Percentiles rank a stretch among this genome's conserved stretches.
phyloP scores from a whole-genome alignment of 2,329 filamentous ascomycete genomes.

The Phyllosticta capitalensis region DNA sequence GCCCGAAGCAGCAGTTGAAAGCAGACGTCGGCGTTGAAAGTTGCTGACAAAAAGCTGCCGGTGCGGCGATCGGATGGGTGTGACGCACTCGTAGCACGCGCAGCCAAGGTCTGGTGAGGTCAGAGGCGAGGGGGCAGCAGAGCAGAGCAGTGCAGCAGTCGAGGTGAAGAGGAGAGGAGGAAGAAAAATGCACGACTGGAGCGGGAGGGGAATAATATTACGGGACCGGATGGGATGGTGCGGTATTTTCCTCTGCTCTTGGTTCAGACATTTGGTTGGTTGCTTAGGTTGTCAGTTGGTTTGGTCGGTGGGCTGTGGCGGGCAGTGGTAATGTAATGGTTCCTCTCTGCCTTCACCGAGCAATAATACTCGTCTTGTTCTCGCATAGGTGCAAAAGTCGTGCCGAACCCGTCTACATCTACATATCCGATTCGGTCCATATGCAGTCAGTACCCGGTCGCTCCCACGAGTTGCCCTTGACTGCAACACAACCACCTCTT shows the following conservation, averaged over 20 bases:
- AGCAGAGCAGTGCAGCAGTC: neutral
- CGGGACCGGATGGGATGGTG: neutral
- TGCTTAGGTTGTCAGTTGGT: no score
- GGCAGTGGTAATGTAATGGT: no score
- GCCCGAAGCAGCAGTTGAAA: neutral
- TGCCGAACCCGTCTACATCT: no score
- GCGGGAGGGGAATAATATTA: neutral
- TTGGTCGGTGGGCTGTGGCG: no score
- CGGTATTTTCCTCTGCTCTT: slow-evolving; percentile 3
- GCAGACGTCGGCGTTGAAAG: neutral
- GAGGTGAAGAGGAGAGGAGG: neutral
- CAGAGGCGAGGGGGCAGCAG: neutral
- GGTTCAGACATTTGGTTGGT: no score
- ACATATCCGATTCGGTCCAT: no score
- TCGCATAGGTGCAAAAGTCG: no score
- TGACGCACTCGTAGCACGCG: neutral
- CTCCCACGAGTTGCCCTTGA: no score
- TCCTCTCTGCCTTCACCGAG: no score
- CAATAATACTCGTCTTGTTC: no score
- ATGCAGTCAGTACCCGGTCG: no score
- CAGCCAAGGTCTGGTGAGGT: neutral
- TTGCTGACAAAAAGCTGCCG: neutral
- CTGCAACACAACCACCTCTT: no score
- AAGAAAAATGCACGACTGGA: neutral
- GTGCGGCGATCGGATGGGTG: neutral